A percentile compares a stretch with the other conserved stretches of the same genome.
phyloP scores from a whole-genome alignment of 2,329 filamentous ascomycete species.

The Xylariomycetidae sp. region DNA sequence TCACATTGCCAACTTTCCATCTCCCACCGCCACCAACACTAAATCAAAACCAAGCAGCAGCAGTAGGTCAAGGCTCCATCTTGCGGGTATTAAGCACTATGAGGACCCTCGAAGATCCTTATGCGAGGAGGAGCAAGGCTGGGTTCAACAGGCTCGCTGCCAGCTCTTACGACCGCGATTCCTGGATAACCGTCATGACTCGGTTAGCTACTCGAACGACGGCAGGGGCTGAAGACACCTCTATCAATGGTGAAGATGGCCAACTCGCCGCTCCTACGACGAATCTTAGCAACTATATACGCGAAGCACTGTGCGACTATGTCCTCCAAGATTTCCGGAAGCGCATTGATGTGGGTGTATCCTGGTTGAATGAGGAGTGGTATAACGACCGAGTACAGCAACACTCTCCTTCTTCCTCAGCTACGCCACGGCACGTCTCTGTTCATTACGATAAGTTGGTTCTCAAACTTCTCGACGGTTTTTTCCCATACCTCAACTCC shows the following conservation, averaged over 20 bases:
- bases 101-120: slow-evolving; percentile 63
- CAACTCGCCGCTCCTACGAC: slow-evolving; percentile 21
- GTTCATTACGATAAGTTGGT: slow-evolving; percentile 76
- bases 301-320: slow-evolving; percentile 77
- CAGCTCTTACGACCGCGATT: slow-evolving; percentile 77
- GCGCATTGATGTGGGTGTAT: slow-evolving; percentile 84
- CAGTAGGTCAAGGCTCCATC: slow-evolving; percentile 70
- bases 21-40: slow-evolving; percentile 73
- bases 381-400: slow-evolving; percentile 73
- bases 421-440: slow-evolving; percentile 41
- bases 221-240: slow-evolving; percentile 60
- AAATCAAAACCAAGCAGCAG: slow-evolving; percentile 65
- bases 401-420: slow-evolving; percentile 35
- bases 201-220: slow-evolving; percentile 78
- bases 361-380: slow-evolving; percentile 97
- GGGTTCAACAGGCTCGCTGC: slow-evolving; percentile 83
- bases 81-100: slow-evolving; percentile 76
- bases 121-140: slow-evolving; percentile 56
- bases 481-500: slow-evolving; percentile 85
- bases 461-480: slow-evolving; percentile 77
- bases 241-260: slow-evolving; percentile 53
- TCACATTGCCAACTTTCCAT: slow-evolving; percentile 73
- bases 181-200: slow-evolving; percentile 85
- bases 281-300: slow-evolving; percentile 62
- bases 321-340: slow-evolving; percentile 88